phyloP scores from a whole-genome alignment of 257 asterid species.

The Solanum arcanum region DNA sequence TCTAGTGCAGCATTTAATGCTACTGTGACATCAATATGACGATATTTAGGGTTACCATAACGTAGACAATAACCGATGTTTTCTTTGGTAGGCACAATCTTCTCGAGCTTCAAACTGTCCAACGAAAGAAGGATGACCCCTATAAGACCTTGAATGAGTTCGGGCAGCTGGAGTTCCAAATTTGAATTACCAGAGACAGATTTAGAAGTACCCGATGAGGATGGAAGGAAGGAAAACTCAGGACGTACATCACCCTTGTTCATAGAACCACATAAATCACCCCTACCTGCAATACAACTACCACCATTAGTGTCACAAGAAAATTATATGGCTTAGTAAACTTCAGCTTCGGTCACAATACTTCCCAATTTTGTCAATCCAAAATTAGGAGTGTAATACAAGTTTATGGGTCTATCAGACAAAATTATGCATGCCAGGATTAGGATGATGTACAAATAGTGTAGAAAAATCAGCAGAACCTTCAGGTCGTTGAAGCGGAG shows the following conservation, averaged over 20 bases:
- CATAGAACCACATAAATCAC: not conserved
- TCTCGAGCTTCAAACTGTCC: conserved; percentile 33
- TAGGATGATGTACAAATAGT: not conserved
- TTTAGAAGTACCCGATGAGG: not conserved
- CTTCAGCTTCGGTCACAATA: not conserved
- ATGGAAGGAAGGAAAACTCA: not conserved
- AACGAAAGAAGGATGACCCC: conserved; percentile 30
- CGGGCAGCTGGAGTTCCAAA: conserved; percentile 4
- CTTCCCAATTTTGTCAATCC: not conserved
- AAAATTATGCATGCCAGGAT: not conserved
- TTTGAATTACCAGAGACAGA: not conserved
- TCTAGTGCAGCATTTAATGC: conserved; percentile 32
- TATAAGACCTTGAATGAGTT: conserved; percentile 21
- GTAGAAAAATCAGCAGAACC: not conserved
- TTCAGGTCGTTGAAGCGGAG: not conserved
- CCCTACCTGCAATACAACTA: not conserved
- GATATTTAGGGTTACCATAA: conserved; percentile 31
- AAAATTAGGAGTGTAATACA: not conserved
- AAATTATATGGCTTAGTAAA: not conserved
- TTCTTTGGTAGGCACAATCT: conserved; percentile 36
- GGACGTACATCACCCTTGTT: not conserved
- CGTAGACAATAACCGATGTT: conserved; percentile 34
- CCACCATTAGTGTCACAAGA: not conserved
- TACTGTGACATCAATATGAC: conserved; percentile 23
- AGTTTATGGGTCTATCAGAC: not conserved